A percentile compares a stretch with the other conserved stretches of the same genome.
Evolutionary conservation across 495 filamentous ascomycete species (phyloP).

Genomic region (Trichoderma reesei): DNA sequence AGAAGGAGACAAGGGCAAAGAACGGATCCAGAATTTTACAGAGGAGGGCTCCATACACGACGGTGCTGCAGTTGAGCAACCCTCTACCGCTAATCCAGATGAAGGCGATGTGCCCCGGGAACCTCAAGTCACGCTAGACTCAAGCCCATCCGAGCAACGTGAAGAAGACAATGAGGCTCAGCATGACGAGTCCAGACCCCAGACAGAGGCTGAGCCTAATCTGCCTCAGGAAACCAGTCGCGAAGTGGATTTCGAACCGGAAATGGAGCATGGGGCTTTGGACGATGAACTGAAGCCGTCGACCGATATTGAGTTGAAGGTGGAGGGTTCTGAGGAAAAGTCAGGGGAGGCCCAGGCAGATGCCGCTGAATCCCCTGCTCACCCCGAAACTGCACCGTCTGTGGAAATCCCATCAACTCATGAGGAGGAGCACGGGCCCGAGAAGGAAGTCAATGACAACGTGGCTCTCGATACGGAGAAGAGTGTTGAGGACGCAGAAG

Average conservation of each 20-base stretch:
- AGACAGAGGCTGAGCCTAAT: background rate
- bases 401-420: background rate
- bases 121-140: background rate
- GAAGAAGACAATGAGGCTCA: conserved; percentile 14
- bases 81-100: background rate
- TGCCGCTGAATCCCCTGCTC: background rate
- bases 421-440: background rate
- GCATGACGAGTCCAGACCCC: background rate
- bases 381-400: background rate
- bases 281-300: background rate
- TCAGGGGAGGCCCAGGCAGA: background rate
- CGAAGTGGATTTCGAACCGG: background rate
- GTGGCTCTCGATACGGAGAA: background rate
- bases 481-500: background rate
- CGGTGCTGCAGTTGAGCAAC: background rate
- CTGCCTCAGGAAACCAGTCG: background rate
- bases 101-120: background rate
- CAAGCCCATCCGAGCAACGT: conserved; percentile 7
- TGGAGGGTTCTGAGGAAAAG: background rate
- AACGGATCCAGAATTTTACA: background rate
- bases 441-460: background rate
- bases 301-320: background rate
- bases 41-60: background rate
- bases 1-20: background rate
- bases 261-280: background rate